Conservation (phyloP, 495 filamentous ascomycete species). For the Penicillium samsonianum region DNA sequence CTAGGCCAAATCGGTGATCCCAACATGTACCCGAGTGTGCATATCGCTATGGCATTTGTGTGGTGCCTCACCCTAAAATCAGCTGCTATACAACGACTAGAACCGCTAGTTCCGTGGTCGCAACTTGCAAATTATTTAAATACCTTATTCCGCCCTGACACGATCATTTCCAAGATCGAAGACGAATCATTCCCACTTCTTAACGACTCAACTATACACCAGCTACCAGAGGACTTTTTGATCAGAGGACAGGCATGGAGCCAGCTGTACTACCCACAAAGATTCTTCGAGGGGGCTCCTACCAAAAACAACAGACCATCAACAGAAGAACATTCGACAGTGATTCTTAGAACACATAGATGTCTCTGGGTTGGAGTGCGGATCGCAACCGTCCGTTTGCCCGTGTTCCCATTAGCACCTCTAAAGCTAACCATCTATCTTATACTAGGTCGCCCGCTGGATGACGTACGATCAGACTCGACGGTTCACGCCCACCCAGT, state of each 20-base stretch:
- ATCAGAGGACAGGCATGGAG: slow-evolving; percentile 77
- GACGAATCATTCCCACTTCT: slow-evolving; percentile 52
- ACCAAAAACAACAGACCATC: slow-evolving; percentile 75
- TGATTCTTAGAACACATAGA: not conserved
- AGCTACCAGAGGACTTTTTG: slow-evolving; percentile 81
- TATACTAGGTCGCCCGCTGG: slow-evolving; percentile 43
- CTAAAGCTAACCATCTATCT: not conserved
- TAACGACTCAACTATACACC: slow-evolving; percentile 54
- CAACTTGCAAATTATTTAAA: slow-evolving; percentile 66
- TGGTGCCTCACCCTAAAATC: slow-evolving; percentile 56
- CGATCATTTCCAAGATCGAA: slow-evolving; percentile 49
- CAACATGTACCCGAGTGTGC: slow-evolving; percentile 66
- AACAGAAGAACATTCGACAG: not conserved
- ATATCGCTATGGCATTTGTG: slow-evolving; percentile 70
- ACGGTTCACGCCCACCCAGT: slow-evolving; percentile 35
- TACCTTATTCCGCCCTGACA: slow-evolving; percentile 51
- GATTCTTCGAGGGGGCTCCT: slow-evolving; percentile 68
- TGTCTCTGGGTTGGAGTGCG: slow-evolving; percentile 13
- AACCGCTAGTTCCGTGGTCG: slow-evolving; percentile 67
- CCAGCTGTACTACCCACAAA: slow-evolving; percentile 63
- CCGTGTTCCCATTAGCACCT: not conserved
- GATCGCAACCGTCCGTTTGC: slow-evolving; percentile 46
- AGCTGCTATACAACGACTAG: slow-evolving; percentile 54
- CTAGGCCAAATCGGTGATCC: slow-evolving; percentile 61
- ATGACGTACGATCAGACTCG: slow-evolving; percentile 34